Conservation (phyloP, 192 early-diverging fungal genomes). For the Podila epicladia region DNA sequence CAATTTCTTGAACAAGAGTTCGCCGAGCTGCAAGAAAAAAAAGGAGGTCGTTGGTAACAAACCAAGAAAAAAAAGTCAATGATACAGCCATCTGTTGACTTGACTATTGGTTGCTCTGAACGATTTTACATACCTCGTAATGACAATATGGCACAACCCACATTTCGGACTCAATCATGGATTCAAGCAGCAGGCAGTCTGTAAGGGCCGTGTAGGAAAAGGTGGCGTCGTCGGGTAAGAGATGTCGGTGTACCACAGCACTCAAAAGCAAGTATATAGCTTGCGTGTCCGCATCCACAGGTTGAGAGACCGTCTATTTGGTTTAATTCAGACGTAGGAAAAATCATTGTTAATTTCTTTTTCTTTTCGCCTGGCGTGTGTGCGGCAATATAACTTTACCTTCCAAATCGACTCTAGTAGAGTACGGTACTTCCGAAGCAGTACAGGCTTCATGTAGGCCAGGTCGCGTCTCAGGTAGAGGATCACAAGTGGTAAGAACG, state of each 20-base stretch:
- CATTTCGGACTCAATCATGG: constrained; percentile 43
- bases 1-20: constrained; percentile 50
- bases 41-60: background rate
- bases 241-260: constrained; percentile 49
- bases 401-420: constrained; percentile 50
- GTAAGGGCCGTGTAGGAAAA: constrained; percentile 47
- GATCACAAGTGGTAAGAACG: constrained; percentile 52
- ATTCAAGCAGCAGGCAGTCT: constrained; percentile 50
- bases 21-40: constrained; percentile 33
- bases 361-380: background rate
- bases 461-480: constrained; percentile 52
- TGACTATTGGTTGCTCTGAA: too few relatives aligned
- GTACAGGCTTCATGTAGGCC: constrained; percentile 48
- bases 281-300: constrained; percentile 34
- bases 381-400: constrained; percentile 7
- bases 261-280: constrained; percentile 51
- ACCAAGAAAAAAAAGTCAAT: background rate
- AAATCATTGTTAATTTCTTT: too few relatives aligned
- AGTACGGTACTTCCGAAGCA: constrained; percentile 35
- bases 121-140: constrained; percentile 41
- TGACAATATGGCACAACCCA: constrained; percentile 55
- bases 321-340: background rate
- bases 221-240: constrained; percentile 45
- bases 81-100: too few relatives aligned
- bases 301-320: constrained; percentile 23